Percentiles rank a stretch among this genome's conserved stretches.
phyloP scores from a whole-genome alignment of 2,329 filamentous ascomycete species.

The Venturia nashicola region DNA sequence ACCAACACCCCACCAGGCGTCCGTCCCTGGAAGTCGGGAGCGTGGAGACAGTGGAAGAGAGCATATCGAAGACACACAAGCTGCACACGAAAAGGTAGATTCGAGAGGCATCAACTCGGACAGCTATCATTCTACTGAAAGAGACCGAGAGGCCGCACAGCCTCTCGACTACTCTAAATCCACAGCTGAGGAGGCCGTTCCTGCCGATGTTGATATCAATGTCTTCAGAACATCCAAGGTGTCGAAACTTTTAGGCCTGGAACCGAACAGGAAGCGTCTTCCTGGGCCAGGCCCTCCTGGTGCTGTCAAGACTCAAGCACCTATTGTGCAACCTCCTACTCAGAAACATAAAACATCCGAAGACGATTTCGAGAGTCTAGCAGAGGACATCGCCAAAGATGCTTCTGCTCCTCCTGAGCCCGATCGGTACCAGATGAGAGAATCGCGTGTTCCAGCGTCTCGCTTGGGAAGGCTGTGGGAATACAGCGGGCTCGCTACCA shows the following conservation, averaged over 20 bases:
- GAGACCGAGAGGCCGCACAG: neutral
- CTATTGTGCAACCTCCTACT: constrained; percentile 18
- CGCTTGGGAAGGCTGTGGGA: constrained; percentile 85
- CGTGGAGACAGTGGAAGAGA: constrained; percentile 14
- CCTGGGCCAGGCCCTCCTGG: constrained; percentile 6
- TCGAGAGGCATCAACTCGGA: too few relatives aligned
- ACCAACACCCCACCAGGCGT: constrained; percentile 20
- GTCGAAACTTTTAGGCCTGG: constrained; percentile 39
- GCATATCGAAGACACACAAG: too few relatives aligned
- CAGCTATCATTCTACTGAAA: constrained; percentile 19
- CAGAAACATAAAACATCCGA: constrained; percentile 20
- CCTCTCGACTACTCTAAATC: neutral
- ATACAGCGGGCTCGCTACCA: constrained; percentile 82
- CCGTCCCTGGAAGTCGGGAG: constrained; percentile 16
- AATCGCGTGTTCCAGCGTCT: constrained; percentile 83
- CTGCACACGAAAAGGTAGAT: too few relatives aligned
- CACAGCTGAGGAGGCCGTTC: constrained; percentile 28
- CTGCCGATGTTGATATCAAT: constrained; percentile 47
- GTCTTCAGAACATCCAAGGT: constrained; percentile 50
- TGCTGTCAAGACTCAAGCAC: constrained; percentile 22
- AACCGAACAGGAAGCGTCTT: constrained; percentile 26
- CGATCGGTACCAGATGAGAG: constrained; percentile 56
- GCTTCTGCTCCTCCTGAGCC: constrained; percentile 18
- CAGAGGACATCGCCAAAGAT: constrained; percentile 34
- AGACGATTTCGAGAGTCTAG: constrained; percentile 33